phyloP scores from a whole-genome alignment of 306 rosid genomes.

The Benincasa hispida region DNA sequence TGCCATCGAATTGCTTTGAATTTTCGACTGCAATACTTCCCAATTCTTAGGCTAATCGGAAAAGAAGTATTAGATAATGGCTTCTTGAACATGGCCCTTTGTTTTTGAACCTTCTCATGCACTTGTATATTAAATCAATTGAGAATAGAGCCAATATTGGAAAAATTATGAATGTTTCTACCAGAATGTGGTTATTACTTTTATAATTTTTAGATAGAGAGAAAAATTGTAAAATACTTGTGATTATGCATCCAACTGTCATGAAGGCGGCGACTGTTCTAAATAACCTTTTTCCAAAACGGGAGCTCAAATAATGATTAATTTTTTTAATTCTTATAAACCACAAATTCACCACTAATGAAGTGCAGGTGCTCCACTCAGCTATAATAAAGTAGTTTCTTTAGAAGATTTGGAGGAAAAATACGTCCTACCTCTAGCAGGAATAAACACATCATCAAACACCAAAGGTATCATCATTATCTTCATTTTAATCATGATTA shows the following conservation, averaged over 20 bases:
- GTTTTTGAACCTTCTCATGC: background rate
- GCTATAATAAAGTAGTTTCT: slow-evolving; percentile 3
- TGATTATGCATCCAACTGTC: background rate
- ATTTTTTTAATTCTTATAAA: background rate
- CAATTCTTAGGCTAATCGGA: background rate
- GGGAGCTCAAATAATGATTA: slow-evolving; percentile 5
- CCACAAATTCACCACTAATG: slow-evolving; percentile 10
- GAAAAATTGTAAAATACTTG: background rate
- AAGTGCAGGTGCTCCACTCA: slow-evolving; percentile 12
- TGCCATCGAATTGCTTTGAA: background rate
- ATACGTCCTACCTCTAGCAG: background rate
- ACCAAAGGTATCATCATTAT: slow-evolving; percentile 3
- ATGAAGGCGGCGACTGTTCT: background rate
- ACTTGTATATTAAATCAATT: background rate
- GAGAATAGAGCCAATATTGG: background rate
- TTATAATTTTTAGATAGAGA: background rate
- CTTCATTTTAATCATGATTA: slow-evolving; percentile 1
- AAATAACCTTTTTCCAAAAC: background rate
- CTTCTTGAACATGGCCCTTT: background rate
- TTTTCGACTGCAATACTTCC: background rate
- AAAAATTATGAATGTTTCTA: background rate
- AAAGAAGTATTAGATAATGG: background rate
- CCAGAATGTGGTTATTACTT: background rate
- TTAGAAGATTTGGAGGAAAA: slow-evolving; percentile 1
- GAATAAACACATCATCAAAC: slow-evolving; percentile 8